Evolutionary conservation across 2,329 filamentous ascomycete species (phyloP), one percentile per base, ranked within the genome.

Genomic region (Ceratocystis colombiana): DNA sequence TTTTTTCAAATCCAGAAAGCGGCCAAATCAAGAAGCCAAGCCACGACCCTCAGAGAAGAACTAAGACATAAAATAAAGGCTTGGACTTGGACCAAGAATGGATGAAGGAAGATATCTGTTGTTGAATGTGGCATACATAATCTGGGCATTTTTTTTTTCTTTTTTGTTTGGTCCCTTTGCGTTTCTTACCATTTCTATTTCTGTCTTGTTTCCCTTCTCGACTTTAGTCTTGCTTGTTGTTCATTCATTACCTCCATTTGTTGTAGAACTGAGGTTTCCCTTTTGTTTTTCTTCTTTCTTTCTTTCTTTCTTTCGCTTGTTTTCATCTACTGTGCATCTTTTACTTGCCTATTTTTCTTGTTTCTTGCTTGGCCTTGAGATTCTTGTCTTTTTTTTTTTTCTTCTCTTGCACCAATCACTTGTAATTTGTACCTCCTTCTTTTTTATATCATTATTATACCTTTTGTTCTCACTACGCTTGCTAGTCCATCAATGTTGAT

Each of bases 401-500:
- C 12, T 33, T 41, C 10, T 41, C 37, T 46, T 48, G 48, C 48
- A 28, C 48, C 20, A 0, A 44, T 8, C 8, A 30, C 48, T n/a
- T 30, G 53, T 25, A 61, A 53, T 25, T 59, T 50, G 28, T 41
- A 59, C 25, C 53, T 59, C 61, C 37, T 41, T 37, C 1, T 12
- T 37, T 37, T 62, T 25, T 41, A 8, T 45, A 2, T 61, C 20
- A 30, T 30, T 59, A 25, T 59, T 50, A 44, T 44, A 59, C 25
- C 53, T 61, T 67, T 48, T 50, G 45, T 59, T 41, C 61, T 30
- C 30, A 62, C 28, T 33, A 30, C 37, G 37, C 37, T 12, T 41
- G 37, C 37, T 41, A 15, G 37, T 41, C 37, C 3, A 12, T 41
- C 37, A 41, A 41, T 41, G 37, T 41, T 41, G 37, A 15, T 12